Evolutionary conservation across 495 filamentous ascomycete genomes (phyloP).

Genomic region (Aspergillus panamensis): DNA sequence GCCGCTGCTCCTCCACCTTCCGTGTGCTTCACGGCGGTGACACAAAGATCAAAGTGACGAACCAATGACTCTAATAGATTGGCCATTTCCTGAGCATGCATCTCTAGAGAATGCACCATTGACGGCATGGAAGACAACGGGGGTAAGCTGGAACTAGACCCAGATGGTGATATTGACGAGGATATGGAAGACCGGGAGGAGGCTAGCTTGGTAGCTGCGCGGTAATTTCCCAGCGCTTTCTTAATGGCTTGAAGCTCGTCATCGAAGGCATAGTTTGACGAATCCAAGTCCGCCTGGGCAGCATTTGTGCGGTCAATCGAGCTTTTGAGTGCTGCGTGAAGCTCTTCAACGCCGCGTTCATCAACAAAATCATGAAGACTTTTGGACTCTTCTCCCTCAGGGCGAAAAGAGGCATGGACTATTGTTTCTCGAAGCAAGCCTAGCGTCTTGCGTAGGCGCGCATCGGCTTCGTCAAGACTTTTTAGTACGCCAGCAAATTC

Average conservation of each 20-base stretch:
- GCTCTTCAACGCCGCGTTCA: slow-evolving; percentile 66
- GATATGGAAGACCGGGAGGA: slow-evolving; percentile 42
- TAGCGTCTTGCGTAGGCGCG: slow-evolving; percentile 67
- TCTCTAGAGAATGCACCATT: slow-evolving; percentile 69
- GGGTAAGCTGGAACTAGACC: slow-evolving; percentile 37
- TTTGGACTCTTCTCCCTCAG: slow-evolving; percentile 61
- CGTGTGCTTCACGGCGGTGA: slow-evolving; percentile 85
- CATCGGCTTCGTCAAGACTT: slow-evolving; percentile 70
- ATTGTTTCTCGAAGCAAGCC: slow-evolving; percentile 63
- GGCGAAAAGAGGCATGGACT: slow-evolving; percentile 72
- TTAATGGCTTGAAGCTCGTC: slow-evolving; percentile 62
- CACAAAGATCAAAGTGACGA: slow-evolving; percentile 92
- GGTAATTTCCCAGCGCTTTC: slow-evolving; percentile 49
- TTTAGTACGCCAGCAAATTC: slow-evolving; percentile 64
- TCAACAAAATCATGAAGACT: slow-evolving; percentile 89
- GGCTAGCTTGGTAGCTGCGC: slow-evolving; percentile 37
- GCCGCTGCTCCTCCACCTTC: slow-evolving; percentile 80
- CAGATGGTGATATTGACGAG: slow-evolving; percentile 33
- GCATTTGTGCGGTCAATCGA: slow-evolving; percentile 58
- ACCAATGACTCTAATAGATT: slow-evolving; percentile 75
- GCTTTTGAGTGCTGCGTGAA: slow-evolving; percentile 61
- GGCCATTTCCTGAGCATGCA: slow-evolving; percentile 81
- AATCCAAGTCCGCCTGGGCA: slow-evolving; percentile 53
- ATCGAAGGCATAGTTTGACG: slow-evolving; percentile 46
- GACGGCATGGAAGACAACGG: slow-evolving; percentile 55